Evolutionary conservation across 2,329 filamentous ascomycete species (phyloP), one percentile per base, ranked within the genome.

Genomic region (Fusarium ambrosium): DNA sequence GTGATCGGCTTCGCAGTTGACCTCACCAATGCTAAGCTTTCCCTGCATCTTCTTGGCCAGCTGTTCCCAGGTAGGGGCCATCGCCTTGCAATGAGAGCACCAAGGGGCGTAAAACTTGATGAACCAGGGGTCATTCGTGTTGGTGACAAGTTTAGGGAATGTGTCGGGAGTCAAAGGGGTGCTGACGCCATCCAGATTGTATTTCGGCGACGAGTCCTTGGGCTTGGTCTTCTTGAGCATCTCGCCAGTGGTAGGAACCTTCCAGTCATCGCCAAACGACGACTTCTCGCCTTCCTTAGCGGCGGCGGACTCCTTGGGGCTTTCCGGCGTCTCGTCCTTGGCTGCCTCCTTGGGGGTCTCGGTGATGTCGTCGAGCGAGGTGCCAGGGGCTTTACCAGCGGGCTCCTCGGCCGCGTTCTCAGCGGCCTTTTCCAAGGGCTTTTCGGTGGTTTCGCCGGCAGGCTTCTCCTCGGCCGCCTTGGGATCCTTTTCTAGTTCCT

Each of bases 41-140:
- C 93, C 94, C 83, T 95, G 91, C 94, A 98, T 97, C 80, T 96
- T 94, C 81, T 95, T 95, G 53, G 94, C 94, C 84, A 99, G 91
- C 79, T 96, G 93, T 71, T 91, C 87, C 97, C 97, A 99, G 74
- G 92, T 95, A 4, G 97, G 94, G 39, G 93, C 94, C 89, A 99
- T 91, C 41, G 94, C 94, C 84, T 98, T 94, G 84, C 97, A 99
- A 84, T 99, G 97, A 77, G 92, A 91, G 83, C 97, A 99, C 97
- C 96, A 98, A 7, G 97, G 97, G 20, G 95, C 95, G 82, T 98
- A 98, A 82, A 99, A 98, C 84, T 99, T 99, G 87, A 99, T 92
- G 81, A 99, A 98, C 97, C 97, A 99, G 7, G 95, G 93, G 73
- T 98, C 95, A 73, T 94, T 91, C 0, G 95, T 95, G 81, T 92